Percentiles rank a stretch among this genome's conserved stretches.
Conservation (phyloP, 768 basidiomycete genomes). For the Boletus coccyginus region DNA sequence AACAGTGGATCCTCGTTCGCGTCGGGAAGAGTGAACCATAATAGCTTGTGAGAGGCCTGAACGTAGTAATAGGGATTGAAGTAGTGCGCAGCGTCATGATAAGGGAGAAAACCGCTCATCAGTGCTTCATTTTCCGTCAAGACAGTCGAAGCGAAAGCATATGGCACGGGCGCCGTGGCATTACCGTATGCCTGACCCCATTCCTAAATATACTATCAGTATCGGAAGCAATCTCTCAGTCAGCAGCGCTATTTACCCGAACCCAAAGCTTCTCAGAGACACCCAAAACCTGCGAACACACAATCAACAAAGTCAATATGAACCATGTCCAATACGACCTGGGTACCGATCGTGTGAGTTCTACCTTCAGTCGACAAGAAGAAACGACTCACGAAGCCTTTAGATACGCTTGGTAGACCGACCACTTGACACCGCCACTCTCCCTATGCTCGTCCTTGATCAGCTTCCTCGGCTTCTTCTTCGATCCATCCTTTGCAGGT, state of each 20-base stretch:
- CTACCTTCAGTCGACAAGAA: not conserved
- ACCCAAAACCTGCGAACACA: constrained; percentile 23
- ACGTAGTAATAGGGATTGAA: constrained; percentile 17
- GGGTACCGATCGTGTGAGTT: not conserved
- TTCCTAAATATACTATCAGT: constrained; percentile 14
- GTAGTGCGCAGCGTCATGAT: constrained; percentile 14
- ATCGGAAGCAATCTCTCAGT: not conserved
- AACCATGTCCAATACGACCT: constrained; percentile 34
- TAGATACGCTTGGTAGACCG: constrained; percentile 64
- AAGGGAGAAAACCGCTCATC: constrained; percentile 25
- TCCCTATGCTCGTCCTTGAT: constrained; percentile 82
- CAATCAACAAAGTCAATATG: constrained; percentile 20
- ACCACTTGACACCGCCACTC: constrained; percentile 80
- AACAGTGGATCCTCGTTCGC: constrained; percentile 64
- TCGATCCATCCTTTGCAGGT: constrained; percentile 24
- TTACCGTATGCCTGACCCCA: constrained; percentile 28
- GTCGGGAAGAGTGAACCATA: constrained; percentile 37
- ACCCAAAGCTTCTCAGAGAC: constrained; percentile 33
- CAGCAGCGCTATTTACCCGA: constrained; percentile 13
- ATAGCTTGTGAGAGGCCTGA: constrained; percentile 1
- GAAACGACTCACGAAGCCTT: constrained; percentile 53
- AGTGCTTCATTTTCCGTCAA: constrained; percentile 30
- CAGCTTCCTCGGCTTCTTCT: constrained; percentile 70
- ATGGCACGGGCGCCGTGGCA: constrained; percentile 2
- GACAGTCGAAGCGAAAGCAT: constrained; percentile 17